phyloP scores from a whole-genome alignment of 768 basidiomycete species.

The Leccinum olivaceopallidum region DNA sequence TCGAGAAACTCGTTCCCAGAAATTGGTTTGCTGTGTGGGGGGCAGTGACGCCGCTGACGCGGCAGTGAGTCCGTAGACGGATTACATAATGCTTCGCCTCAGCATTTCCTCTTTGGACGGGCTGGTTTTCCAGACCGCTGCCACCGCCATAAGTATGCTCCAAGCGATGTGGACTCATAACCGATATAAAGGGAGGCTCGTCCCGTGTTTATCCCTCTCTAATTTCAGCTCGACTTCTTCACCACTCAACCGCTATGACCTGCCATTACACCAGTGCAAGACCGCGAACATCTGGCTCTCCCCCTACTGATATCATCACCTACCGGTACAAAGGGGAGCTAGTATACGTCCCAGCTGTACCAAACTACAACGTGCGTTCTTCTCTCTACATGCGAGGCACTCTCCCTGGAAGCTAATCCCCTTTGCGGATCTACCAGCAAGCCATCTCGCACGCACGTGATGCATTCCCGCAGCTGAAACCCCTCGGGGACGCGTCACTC shows the following conservation, averaged over 20 bases:
- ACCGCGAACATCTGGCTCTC: background rate
- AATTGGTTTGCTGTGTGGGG: no score
- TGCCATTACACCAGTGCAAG: background rate
- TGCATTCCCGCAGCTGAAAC: conserved; percentile 45
- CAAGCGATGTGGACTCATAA: no score
- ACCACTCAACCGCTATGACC: background rate
- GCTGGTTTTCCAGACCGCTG: no score
- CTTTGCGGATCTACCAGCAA: conserved; percentile 34
- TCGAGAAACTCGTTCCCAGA: no score
- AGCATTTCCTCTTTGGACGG: no score
- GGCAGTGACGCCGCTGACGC: no score
- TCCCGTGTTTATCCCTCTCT: background rate
- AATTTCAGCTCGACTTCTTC: no score
- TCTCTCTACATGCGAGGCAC: background rate
- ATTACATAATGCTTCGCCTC: no score
- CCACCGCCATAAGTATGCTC: no score
- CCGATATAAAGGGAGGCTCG: background rate
- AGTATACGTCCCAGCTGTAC: conserved; percentile 52
- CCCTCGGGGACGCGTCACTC: conserved; percentile 41
- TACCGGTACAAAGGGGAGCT: conserved; percentile 45
- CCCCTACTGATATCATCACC: conserved; percentile 43
- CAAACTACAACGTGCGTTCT: conserved; percentile 42
- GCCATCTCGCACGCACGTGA: conserved; percentile 51
- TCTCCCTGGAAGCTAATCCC: background rate
- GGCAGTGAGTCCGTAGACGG: no score